phyloP scores from a whole-genome alignment of 78 protist species.

The Dictyostelium firmibasis region DNA sequence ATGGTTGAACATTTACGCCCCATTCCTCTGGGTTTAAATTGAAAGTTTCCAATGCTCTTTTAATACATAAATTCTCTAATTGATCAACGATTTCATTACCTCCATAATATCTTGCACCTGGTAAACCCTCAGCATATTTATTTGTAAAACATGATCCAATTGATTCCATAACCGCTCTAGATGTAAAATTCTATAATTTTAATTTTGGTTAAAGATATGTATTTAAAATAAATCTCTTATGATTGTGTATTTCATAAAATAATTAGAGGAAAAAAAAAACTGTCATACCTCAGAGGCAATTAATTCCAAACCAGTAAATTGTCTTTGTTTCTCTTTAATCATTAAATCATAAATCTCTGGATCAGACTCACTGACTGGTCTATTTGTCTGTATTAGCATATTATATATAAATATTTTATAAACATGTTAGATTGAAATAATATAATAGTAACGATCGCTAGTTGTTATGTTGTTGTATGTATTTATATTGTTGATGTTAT shows the following conservation, averaged over 20 bases:
- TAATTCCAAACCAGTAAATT: constrained; percentile 96
- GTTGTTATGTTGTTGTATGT: background rate
- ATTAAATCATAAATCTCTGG: constrained; percentile 94
- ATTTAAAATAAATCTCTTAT: too few relatives aligned
- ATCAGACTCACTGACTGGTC: constrained; percentile 86
- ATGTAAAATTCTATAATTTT: constrained; percentile 95
- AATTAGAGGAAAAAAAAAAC: background rate
- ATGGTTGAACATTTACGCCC: constrained; percentile 99
- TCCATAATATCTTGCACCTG: constrained; percentile 97
- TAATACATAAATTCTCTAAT: constrained; percentile 93
- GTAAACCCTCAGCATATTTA: constrained; percentile 99
- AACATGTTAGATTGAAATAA: background rate
- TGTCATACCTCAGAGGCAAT: constrained; percentile 97
- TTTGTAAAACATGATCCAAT: constrained; percentile 98
- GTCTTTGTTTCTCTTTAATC: constrained; percentile 96
- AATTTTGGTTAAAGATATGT: background rate
- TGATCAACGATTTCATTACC: constrained; percentile 98
- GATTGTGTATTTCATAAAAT: too few relatives aligned
- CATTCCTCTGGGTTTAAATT: constrained; percentile 93
- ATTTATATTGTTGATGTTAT: background rate
- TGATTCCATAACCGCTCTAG: constrained; percentile 98
- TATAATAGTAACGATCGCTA: background rate
- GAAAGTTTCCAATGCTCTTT: constrained; percentile 96
- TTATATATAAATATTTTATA: background rate
- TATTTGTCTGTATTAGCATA: constrained; percentile 15